Percentiles rank a stretch among this genome's conserved stretches.
These are phyloP conservation scores for Vigna radiata DNA, from an alignment of 306 rosid species.

Conservation along the genomic window DNA sequence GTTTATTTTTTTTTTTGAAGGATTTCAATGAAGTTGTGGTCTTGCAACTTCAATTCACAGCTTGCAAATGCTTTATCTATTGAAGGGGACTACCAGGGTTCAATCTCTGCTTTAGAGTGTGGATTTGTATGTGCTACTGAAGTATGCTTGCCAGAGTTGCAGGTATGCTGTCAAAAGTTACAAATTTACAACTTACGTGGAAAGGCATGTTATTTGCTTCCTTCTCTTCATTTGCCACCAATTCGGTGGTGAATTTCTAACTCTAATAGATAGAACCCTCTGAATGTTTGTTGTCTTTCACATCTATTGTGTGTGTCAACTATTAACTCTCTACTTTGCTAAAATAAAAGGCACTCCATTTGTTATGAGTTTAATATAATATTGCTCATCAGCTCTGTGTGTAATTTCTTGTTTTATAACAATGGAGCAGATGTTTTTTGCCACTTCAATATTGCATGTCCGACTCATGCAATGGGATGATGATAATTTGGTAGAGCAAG, in stretches of 20 bases:
- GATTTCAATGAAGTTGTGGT: conserved; percentile 84
- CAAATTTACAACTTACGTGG: conserved; percentile 18
- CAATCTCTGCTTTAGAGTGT: conserved; percentile 75
- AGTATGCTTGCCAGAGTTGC: conserved; percentile 77
- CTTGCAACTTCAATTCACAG: conserved; percentile 97
- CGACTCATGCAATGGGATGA: conserved; percentile 97
- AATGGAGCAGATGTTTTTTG: conserved; percentile 90
- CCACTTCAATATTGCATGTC: conserved; percentile 87
- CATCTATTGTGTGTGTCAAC: conserved; percentile 23
- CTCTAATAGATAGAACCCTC: conserved; percentile 27
- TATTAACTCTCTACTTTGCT: conserved; percentile 30
- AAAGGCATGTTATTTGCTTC: conserved; percentile 35
- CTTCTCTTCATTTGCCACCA: conserved; percentile 17
- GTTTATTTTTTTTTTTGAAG: conserved; percentile 53
- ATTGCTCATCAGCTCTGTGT: conserved; percentile 29
- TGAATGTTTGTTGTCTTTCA: conserved; percentile 20
- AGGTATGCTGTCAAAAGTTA: conserved; percentile 59
- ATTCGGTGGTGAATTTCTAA: conserved; percentile 26
- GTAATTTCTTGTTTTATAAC: conserved; percentile 48
- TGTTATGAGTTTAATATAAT: conserved; percentile 34
- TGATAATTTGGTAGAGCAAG: conserved; percentile 75
- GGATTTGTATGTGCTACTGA: conserved; percentile 78
- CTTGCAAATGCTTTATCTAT: conserved; percentile 90
- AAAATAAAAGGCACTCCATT: conserved; percentile 13
- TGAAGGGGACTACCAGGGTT: conserved; percentile 86